Conservation (phyloP, 768 basidiomycete genomes). For the Amanita subjunquillea region DNA sequence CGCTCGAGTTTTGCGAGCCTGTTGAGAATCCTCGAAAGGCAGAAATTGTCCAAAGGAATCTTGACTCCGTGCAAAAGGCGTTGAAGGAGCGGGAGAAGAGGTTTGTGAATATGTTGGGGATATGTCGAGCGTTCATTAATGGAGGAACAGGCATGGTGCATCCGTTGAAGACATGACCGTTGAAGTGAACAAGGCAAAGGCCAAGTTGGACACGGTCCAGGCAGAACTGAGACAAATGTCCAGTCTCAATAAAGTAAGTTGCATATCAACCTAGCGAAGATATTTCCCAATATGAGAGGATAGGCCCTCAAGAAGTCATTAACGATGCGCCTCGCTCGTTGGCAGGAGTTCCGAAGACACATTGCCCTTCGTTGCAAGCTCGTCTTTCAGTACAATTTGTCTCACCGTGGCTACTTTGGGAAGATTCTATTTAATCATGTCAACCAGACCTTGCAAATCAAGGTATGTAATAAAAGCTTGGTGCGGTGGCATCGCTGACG, state of each 20-base stretch:
- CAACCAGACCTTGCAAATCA: slow-evolving; percentile 50
- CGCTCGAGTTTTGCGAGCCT: slow-evolving; percentile 49
- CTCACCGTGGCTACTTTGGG: slow-evolving; percentile 81
- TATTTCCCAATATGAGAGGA: neutral
- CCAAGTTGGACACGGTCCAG: slow-evolving; percentile 47
- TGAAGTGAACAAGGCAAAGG: slow-evolving; percentile 57
- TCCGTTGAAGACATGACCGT: slow-evolving; percentile 68
- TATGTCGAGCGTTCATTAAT: slow-evolving; percentile 1
- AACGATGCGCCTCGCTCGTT: slow-evolving; percentile 52
- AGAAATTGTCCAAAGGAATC: slow-evolving; percentile 44
- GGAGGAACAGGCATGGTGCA: slow-evolving; percentile 51
- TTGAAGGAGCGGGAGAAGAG: slow-evolving; percentile 55
- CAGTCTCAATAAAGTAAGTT: slow-evolving; percentile 50
- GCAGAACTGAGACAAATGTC: slow-evolving; percentile 55
- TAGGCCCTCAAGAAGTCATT: slow-evolving; percentile 66
- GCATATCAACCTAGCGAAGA: neutral
- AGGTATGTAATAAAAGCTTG: slow-evolving; percentile 22
- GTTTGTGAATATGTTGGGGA: slow-evolving; percentile 23
- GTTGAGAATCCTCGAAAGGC: slow-evolving; percentile 48
- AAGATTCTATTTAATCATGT: slow-evolving; percentile 83
- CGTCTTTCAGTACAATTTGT: slow-evolving; percentile 74
- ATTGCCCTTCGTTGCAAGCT: slow-evolving; percentile 83
- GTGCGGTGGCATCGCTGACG: neutral
- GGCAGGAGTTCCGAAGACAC: slow-evolving; percentile 83
- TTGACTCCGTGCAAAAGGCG: slow-evolving; percentile 55